Percentiles rank a stretch among this genome's conserved stretches.
Conservation (phyloP, 768 basidiomycete species). For the Royoungia palumana region DNA sequence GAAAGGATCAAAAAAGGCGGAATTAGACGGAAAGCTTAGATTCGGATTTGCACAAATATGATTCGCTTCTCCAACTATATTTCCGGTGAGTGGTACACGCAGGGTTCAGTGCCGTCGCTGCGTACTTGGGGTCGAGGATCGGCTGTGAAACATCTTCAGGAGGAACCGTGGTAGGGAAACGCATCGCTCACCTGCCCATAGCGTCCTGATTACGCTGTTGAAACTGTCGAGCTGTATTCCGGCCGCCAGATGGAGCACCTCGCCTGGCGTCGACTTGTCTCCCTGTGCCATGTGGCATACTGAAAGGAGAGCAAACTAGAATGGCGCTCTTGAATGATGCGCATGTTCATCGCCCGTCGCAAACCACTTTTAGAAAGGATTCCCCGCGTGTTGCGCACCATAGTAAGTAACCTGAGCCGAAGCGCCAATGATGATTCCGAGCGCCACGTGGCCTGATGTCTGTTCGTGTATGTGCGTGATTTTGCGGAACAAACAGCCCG, state of each 20-base stretch:
- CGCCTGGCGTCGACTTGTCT: too few species aligned
- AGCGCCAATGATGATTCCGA: not conserved
- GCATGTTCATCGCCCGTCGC: not conserved
- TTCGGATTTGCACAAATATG: not conserved
- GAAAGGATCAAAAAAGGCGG: too few species aligned
- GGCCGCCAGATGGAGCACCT: not conserved
- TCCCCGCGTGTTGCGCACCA: not conserved
- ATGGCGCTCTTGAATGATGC: not conserved
- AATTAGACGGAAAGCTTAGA: not conserved
- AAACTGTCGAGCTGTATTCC: not conserved
- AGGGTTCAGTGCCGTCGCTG: not conserved
- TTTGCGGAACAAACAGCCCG: not conserved
- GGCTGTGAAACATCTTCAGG: constrained; percentile 10
- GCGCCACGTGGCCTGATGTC: not conserved
- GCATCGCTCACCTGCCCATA: not conserved
- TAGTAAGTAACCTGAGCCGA: not conserved
- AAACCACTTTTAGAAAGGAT: not conserved
- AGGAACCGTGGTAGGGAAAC: not conserved
- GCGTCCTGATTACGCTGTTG: not conserved
- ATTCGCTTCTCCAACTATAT: too few species aligned
- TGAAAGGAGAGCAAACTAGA: not conserved
- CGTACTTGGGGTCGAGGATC: not conserved
- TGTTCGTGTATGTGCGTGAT: not conserved
- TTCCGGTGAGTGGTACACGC: not conserved
- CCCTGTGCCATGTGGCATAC: not conserved